Evolutionary conservation across 2,329 filamentous ascomycete species (phyloP).

Genomic region (Nigrospora oryzae): DNA sequence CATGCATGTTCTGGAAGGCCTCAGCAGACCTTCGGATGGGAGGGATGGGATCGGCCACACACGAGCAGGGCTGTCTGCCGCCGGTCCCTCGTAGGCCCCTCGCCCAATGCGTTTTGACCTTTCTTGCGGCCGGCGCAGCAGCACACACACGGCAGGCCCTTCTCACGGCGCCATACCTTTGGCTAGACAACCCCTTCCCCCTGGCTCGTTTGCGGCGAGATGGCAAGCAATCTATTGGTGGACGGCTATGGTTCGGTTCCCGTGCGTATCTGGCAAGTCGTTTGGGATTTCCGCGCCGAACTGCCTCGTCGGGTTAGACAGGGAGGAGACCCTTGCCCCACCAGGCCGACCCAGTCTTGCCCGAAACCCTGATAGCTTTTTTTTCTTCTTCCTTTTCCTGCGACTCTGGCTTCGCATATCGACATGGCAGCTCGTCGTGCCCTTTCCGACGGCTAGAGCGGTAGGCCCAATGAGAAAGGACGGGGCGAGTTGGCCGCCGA

Average conservation of each 20-base stretch:
- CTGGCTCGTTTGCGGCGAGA: not conserved
- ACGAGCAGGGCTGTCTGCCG: too few species aligned
- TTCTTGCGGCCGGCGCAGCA: too few species aligned
- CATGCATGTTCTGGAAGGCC: too few species aligned
- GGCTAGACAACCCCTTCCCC: not conserved
- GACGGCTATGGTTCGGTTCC: not conserved
- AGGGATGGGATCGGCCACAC: too few species aligned
- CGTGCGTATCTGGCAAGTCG: not conserved
- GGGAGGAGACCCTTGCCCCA: not conserved
- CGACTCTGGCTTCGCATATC: too few species aligned
- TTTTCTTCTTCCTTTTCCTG: too few species aligned
- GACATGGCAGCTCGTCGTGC: not conserved
- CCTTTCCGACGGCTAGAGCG: not conserved
- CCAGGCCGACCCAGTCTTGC: not conserved
- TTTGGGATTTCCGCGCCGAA: not conserved
- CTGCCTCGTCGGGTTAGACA: too few species aligned
- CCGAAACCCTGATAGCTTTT: not conserved
- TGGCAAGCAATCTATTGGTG: not conserved
- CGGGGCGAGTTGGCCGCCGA: too few species aligned
- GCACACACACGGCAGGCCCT: not conserved
- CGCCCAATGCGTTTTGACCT: too few species aligned
- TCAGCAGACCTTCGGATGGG: too few species aligned
- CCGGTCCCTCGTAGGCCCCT: too few species aligned
- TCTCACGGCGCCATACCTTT: not conserved
- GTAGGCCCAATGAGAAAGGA: not conserved